These are phyloP conservation scores for Sporothrix pallida DNA, from an alignment of 2,329 filamentous ascomycete genomes.

Conservation along the genomic window DNA sequence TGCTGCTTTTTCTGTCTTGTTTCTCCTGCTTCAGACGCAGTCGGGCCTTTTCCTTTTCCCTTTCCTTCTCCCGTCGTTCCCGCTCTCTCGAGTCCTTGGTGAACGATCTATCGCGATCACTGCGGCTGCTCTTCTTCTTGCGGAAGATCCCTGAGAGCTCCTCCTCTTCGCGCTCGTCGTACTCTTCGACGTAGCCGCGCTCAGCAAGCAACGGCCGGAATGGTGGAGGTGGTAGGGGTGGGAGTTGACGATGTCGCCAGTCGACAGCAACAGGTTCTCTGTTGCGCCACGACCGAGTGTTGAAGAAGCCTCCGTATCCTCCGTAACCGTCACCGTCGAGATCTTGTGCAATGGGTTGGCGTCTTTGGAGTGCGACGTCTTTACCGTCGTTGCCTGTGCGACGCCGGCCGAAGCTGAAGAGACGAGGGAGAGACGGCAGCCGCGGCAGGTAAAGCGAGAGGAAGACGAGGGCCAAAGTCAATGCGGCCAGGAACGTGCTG, in stretches of 20 bases:
- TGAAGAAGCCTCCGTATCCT: conserved; percentile 25
- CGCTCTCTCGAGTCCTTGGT: conserved; percentile 10
- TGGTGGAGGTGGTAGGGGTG: conserved; percentile 33
- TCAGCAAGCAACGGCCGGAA: conserved; percentile 29
- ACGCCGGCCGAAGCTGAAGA: conserved; percentile 39
- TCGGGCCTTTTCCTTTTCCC: conserved; percentile 11
- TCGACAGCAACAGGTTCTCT: conserved; percentile 23
- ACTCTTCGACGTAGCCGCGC: conserved; percentile 28
- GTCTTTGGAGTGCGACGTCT: conserved; percentile 24
- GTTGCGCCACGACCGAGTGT: conserved; percentile 18
- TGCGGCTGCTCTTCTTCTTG: conserved; percentile 29
- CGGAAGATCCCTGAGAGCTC: not conserved
- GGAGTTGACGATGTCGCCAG: conserved; percentile 37
- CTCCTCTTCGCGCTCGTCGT: conserved; percentile 23
- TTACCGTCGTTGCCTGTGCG: conserved; percentile 33
- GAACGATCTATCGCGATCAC: conserved; percentile 17
- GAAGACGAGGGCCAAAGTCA: conserved; percentile 58
- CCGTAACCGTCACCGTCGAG: conserved; percentile 33
- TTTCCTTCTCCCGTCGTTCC: conserved; percentile 26
- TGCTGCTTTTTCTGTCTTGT: conserved; percentile 21
- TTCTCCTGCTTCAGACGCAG: not conserved
- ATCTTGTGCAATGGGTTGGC: conserved; percentile 27
- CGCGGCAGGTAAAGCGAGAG: conserved; percentile 55
- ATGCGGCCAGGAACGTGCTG: conserved; percentile 60
- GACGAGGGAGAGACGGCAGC: conserved; percentile 36